Evolutionary conservation across 306 rosid genomes (phyloP).

Genomic region (Benincasa hispida): DNA sequence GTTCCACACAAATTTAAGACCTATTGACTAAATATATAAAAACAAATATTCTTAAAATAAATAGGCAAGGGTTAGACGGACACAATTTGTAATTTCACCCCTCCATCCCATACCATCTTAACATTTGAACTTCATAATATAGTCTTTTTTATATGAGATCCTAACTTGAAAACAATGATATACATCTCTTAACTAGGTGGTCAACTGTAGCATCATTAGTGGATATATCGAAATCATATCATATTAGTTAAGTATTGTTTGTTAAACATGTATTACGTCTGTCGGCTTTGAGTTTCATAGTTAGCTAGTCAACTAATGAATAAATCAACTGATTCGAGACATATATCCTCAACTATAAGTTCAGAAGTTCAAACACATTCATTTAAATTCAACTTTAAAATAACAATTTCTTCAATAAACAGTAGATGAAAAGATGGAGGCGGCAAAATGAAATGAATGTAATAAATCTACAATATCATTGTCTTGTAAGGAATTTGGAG

Average conservation of each 20-base stretch:
- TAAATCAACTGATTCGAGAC: neutral
- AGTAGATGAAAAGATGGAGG: neutral
- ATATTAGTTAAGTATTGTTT: neutral
- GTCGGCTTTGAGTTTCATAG: neutral
- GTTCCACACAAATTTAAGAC: neutral
- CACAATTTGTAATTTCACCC: too few relatives aligned
- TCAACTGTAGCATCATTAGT: too few relatives aligned
- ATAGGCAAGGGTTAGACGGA: too few relatives aligned
- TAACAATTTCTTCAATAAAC: neutral
- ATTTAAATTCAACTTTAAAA: neutral
- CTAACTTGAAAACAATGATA: too few relatives aligned
- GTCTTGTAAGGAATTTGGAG: neutral
- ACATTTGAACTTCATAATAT: neutral
- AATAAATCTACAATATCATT: neutral
- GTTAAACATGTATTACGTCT: too few relatives aligned
- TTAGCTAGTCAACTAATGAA: neutral
- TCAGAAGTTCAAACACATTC: neutral
- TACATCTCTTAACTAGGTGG: too few relatives aligned
- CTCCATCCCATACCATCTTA: too few relatives aligned
- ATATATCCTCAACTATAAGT: too few relatives aligned
- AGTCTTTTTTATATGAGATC: too few relatives aligned
- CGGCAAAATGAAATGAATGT: neutral
- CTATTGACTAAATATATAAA: neutral
- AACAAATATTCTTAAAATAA: too few relatives aligned
- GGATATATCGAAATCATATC: neutral